Conservation (phyloP, 2,329 filamentous ascomycete genomes). For the Blumeriella jaapii region DNA sequence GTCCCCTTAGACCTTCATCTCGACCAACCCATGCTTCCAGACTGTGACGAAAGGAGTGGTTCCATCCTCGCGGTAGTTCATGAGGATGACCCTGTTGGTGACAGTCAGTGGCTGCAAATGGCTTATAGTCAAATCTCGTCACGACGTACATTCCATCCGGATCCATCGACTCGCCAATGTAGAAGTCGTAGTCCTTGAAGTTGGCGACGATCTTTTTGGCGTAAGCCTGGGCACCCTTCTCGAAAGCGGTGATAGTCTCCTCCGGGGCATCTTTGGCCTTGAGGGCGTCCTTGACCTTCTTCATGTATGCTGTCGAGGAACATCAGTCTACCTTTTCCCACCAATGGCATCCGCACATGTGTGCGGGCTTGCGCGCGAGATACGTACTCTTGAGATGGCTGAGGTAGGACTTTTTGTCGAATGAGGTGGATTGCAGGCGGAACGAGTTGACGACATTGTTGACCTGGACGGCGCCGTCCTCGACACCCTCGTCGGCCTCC, state of each 20-base stretch:
- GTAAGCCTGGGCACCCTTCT: conserved; percentile 60
- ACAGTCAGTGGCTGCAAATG: no score
- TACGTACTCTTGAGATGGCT: conserved; percentile 70
- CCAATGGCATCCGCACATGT: no score
- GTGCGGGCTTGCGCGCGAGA: no score
- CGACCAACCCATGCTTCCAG: conserved; percentile 89
- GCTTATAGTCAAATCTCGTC: no score
- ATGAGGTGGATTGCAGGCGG: conserved; percentile 65
- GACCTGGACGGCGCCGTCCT: conserved; percentile 61
- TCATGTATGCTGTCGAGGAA: conserved; percentile 83
- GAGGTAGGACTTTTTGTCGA: conserved; percentile 84
- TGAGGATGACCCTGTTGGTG: conserved; percentile 51
- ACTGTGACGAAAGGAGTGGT: conserved; percentile 77
- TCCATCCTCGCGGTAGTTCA: conserved; percentile 97
- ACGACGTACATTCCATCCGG: conserved; percentile 77
- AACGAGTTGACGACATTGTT: conserved; percentile 93
- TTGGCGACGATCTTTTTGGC: conserved; percentile 71
- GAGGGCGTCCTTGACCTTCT: conserved; percentile 65
- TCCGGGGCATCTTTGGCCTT: conserved; percentile 49
- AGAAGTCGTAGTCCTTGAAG: conserved; percentile 96
- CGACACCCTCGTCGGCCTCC: conserved; percentile 65
- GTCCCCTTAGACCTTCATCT: conserved; percentile 74
- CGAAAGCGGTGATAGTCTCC: conserved; percentile 65
- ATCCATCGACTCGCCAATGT: conserved; percentile 85
- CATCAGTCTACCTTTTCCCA: no score